Base-by-base conservation (phyloP, 2,329 filamentous ascomycete genomes). In the Aureobasidium melanogenum region DNA sequence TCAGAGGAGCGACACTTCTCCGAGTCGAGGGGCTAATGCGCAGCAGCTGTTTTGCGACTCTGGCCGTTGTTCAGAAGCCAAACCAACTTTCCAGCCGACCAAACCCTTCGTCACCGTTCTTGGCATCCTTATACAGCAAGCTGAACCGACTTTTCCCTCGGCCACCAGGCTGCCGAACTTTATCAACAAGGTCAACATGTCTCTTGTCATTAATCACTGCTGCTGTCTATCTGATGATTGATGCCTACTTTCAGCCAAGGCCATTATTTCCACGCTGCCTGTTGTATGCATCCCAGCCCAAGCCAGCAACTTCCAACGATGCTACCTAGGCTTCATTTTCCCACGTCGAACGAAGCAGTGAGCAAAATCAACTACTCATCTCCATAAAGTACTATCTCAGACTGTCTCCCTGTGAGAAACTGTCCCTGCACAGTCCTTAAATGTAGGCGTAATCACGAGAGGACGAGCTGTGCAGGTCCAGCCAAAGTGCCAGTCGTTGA, bases 401-500 rank as follows among this genome's bases (percentile, higher is more conserved):
- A 10, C 30, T 8, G 30, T 32, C 30, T 32, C 19, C 24, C 19
- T 4, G 15, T 14, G 22, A 24, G 12, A 22, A 26, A 0, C 19
- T 3, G 6, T 10, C 44, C 28, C 43, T 17, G 7, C 14, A 15
- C 43, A 17, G 26, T 47, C n/a, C 15, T 12, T n/a, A 30, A 14
- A 47, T 6, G 2, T 26, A 30, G 2, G 46, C 17, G 17, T 34
- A 15, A n/a, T 63, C 48, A 67, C 12, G 66, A 68, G 10, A 68
- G 43, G 3, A 68, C 61, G n/a, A 68, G 63, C 47, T 68, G 66
- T 3, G 62, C 64, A 8, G 67, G 67, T 19, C 65, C 67, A 38
- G 67, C 64, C 59, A 68, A 48, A 44, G 65, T 63, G 12, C 66
- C 67, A 46, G 62, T 68, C 14, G 61, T 38, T 17, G 64, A 63